Conservation (phyloP, 192 early-diverging fungal species). For the Podila epicladia region DNA sequence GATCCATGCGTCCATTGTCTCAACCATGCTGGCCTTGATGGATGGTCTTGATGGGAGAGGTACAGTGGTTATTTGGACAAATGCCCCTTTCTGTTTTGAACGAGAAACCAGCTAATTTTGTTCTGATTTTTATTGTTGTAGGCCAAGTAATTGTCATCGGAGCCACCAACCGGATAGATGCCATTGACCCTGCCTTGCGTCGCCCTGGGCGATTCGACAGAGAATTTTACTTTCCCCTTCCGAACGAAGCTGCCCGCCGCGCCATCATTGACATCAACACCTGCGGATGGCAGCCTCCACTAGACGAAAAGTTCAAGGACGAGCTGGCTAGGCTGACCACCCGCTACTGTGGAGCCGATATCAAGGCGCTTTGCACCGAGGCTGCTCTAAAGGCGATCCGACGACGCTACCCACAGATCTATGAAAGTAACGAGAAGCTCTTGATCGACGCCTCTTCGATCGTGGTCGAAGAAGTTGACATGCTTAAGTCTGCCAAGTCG, state of each 20-base stretch:
- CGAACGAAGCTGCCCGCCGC: constrained; percentile 61
- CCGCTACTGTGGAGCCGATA: constrained; percentile 77
- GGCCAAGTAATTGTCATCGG: constrained; percentile 83
- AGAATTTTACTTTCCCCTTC: constrained; percentile 76
- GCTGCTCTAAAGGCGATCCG: constrained; percentile 75
- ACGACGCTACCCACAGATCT: constrained; percentile 75
- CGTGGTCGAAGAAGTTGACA: constrained; percentile 65
- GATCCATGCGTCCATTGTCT: constrained; percentile 75
- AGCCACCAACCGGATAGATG: constrained; percentile 80
- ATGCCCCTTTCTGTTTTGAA: neutral
- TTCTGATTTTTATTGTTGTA: constrained; percentile 9
- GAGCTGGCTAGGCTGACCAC: constrained; percentile 64
- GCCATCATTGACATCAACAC: constrained; percentile 75
- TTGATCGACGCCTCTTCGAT: constrained; percentile 60
- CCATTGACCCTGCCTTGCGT: constrained; percentile 80
- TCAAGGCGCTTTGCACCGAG: constrained; percentile 76
- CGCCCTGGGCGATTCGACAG: constrained; percentile 80
- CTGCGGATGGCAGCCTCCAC: constrained; percentile 59
- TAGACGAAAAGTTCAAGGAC: constrained; percentile 55
- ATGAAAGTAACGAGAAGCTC: constrained; percentile 64
- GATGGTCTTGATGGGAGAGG: constrained; percentile 71
- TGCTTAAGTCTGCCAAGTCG: constrained; percentile 57
- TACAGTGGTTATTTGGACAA: neutral
- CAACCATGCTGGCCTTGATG: constrained; percentile 80
- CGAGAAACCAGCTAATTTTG: neutral